These are phyloP conservation scores for Xylaria sp. DNA, from an alignment of 2,329 filamentous ascomycete species.

Conservation along the genomic window DNA sequence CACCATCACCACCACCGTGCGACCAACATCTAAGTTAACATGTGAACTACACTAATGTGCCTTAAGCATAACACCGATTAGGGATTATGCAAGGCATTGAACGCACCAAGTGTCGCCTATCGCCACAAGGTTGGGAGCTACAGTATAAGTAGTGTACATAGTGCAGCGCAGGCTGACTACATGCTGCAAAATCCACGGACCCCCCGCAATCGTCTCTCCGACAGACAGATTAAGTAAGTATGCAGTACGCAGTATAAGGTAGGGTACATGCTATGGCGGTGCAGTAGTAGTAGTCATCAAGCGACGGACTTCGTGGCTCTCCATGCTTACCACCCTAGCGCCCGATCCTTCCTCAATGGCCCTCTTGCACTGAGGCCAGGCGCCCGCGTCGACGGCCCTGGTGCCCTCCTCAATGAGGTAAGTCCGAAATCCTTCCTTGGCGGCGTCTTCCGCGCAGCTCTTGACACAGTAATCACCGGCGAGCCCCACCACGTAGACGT, in stretches of 20 bases:
- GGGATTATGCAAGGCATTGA: background rate
- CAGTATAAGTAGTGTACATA: background rate
- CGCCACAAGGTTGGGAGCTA: background rate
- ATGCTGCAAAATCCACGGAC: conserved; percentile 9
- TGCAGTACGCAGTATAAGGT: too few species aligned
- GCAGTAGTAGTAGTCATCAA: conserved; percentile 52
- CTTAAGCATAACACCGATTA: background rate
- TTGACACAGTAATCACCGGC: conserved; percentile 92
- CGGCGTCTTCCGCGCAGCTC: conserved; percentile 81
- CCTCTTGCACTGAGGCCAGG: conserved; percentile 65
- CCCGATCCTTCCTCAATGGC: conserved; percentile 66
- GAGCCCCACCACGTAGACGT: conserved; percentile 87
- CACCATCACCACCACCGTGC: background rate
- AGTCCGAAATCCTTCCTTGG: conserved; percentile 78
- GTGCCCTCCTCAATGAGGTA: conserved; percentile 84
- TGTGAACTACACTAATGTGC: background rate
- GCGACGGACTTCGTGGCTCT: conserved; percentile 66
- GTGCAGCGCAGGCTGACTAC: conserved; percentile 6
- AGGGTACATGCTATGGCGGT: background rate
- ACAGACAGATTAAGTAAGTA: background rate
- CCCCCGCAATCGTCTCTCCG: conserved; percentile 29
- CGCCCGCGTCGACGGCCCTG: conserved; percentile 72
- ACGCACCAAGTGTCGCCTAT: background rate
- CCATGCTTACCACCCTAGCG: conserved; percentile 69
- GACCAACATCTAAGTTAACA: background rate